These are phyloP conservation scores for Trichoderma gamsii DNA, from an alignment of 495 filamentous ascomycete species.

Conservation along the genomic window DNA sequence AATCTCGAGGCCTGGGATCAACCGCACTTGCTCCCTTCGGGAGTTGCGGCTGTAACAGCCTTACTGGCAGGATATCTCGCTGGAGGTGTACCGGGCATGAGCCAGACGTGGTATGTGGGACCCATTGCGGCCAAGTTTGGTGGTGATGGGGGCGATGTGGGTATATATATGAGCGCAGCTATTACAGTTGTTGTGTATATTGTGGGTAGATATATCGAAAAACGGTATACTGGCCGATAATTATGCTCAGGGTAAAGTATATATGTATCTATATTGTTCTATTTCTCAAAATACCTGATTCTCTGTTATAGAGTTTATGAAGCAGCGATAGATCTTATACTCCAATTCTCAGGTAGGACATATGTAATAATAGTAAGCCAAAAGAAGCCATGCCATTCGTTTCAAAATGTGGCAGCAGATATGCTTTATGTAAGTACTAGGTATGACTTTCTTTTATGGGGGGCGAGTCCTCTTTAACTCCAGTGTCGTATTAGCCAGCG, in stretches of 20 bases:
- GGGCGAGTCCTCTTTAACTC: no score
- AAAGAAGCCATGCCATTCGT: no score
- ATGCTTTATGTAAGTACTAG: no score
- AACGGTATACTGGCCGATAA: background rate
- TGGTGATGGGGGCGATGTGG: background rate
- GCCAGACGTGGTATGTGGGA: conserved; percentile 9
- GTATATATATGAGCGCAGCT: conserved; percentile 1
- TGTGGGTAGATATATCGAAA: background rate
- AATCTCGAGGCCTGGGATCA: background rate
- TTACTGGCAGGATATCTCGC: background rate
- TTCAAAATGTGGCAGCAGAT: no score
- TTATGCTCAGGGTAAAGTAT: background rate
- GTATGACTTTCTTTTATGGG: no score
- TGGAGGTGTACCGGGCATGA: conserved; percentile 2
- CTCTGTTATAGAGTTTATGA: no score
- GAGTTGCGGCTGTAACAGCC: background rate
- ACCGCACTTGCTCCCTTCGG: background rate
- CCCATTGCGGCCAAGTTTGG: conserved; percentile 11
- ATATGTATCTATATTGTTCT: background rate
- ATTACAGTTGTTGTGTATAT: background rate
- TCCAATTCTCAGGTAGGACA: no score
- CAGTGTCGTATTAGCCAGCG: no score
- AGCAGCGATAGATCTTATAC: no score
- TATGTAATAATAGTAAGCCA: no score
- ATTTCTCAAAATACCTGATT: background rate